Base-by-base conservation (phyloP, 2,329 filamentous ascomycete genomes). In the Trichoderma guizhouense region DNA sequence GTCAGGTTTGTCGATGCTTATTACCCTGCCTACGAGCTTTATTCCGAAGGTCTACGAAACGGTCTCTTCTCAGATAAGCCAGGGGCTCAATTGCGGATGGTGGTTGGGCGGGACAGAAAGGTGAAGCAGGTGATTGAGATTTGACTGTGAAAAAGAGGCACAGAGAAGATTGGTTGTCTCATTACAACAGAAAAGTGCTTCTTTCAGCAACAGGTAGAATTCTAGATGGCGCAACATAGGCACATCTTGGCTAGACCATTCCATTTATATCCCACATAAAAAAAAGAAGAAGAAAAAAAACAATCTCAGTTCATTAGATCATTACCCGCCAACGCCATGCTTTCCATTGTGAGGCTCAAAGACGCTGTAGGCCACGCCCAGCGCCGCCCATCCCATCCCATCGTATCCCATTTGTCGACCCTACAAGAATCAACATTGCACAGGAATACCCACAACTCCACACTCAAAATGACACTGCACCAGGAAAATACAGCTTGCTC, bases 11-110 rank as follows among this genome's bases (percentile, higher is more conserved):
- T 90, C 34, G 87, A 89, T 73, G 87, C 85, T 1, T 90, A 93
- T 80, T 93, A 90, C 76, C 91, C 91, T 5, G 90, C 90, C 2
- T 93, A 93, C 76, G 91, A 93, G 82, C 84, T 93, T 12, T 93
- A 89, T 77, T 87, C 86, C 1, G 87, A 89, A 34, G 85, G 84
- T 21, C 78, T 93, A 72, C 84, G 90, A 71, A 78, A 80, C 30
- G 91, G 91, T 1, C 82, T 90, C 34, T 87, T 92, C 73, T 71
- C 79, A 1, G 79, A 83, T 21, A 85, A 83, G 76, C 79, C 83
- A 30, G 85, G 85, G 7, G 83, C 84, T 73, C 90, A 93, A 78
- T 81, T 93, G 74, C 83, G 89, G 69, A 79, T 93, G 63, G 82
- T 91, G 11, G 88, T 93, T 2, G 86, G 86, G 55, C 85, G 85